phyloP scores from a whole-genome alignment of 2,329 filamentous ascomycete species.

The Monosporascus sp. region DNA sequence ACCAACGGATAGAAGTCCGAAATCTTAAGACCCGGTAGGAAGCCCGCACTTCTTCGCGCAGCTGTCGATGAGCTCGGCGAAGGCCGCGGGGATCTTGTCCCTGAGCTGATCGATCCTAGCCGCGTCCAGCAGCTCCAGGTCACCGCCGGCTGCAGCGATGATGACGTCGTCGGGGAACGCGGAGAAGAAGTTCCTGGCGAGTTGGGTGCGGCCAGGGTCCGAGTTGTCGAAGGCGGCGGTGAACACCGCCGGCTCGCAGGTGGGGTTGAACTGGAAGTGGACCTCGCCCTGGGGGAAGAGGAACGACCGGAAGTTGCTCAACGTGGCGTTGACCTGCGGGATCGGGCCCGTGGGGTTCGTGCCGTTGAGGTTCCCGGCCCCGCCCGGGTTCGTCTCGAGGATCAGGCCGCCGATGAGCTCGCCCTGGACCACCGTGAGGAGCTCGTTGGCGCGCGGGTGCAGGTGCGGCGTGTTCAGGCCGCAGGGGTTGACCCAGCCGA shows the following conservation, averaged over 20 bases:
- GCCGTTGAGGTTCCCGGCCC: conserved; percentile 19
- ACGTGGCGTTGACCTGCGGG: conserved; percentile 22
- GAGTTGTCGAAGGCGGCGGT: conserved; percentile 36
- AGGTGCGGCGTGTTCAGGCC: conserved; percentile 40
- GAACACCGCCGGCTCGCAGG: conserved; percentile 37
- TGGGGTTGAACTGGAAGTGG: conserved; percentile 42
- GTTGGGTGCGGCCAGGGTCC: conserved; percentile 35
- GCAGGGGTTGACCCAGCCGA: conserved; percentile 40
- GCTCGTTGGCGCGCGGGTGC: conserved; percentile 36
- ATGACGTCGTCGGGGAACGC: conserved; percentile 15
- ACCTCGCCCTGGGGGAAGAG: conserved; percentile 38
- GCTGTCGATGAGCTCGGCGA: neutral
- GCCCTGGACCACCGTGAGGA: conserved; percentile 35
- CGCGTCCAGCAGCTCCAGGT: neutral
- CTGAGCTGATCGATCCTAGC: neutral
- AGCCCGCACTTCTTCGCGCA: neutral
- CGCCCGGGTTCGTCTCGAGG: conserved; percentile 23
- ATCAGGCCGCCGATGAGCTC: conserved; percentile 31
- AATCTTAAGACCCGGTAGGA: neutral
- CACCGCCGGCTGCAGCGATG: conserved; percentile 4
- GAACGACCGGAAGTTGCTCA: conserved; percentile 31
- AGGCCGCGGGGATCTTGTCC: neutral
- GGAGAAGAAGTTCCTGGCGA: conserved; percentile 26
- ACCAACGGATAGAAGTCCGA: neutral
- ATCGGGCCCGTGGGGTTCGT: conserved; percentile 18